Conservation (phyloP, 148 eudicot species). For the Fagopyrum tataricum region DNA sequence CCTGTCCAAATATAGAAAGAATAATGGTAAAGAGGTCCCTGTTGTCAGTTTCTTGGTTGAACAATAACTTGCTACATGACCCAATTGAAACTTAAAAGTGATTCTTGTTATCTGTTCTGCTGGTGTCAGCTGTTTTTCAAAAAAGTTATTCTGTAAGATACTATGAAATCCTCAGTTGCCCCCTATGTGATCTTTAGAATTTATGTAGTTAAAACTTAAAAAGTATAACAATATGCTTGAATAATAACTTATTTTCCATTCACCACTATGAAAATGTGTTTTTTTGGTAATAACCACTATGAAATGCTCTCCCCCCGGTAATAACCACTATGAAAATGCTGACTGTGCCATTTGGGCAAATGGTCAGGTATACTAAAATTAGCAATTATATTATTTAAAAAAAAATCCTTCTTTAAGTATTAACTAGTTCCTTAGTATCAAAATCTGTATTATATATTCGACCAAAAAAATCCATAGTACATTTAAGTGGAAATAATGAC, state of each 20-base stretch:
- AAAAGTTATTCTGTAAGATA: neutral
- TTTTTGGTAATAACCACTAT: too few species aligned
- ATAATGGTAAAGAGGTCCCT: neutral
- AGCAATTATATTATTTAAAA: neutral
- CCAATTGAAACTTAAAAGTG: neutral
- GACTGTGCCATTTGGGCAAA: neutral
- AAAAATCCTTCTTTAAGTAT: neutral
- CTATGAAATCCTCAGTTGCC: neutral
- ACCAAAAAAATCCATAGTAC: too few species aligned
- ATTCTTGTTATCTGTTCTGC: neutral
- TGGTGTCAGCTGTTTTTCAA: neutral
- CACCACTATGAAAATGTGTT: too few species aligned
- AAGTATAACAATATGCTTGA: neutral
- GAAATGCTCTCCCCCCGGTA: too few species aligned
- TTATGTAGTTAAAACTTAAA: neutral
- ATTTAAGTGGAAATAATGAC: neutral
- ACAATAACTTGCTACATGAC: neutral
- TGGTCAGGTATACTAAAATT: neutral
- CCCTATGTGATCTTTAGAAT: neutral
- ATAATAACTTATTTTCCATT: neutral
- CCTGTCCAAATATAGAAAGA: neutral
- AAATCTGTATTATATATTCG: neutral
- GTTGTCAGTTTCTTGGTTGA: neutral
- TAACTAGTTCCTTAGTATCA: neutral
- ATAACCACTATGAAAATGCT: neutral